Evolutionary conservation across 1,139 yeast genomes (phyloP).

Genomic region (Hansenula sp.): DNA sequence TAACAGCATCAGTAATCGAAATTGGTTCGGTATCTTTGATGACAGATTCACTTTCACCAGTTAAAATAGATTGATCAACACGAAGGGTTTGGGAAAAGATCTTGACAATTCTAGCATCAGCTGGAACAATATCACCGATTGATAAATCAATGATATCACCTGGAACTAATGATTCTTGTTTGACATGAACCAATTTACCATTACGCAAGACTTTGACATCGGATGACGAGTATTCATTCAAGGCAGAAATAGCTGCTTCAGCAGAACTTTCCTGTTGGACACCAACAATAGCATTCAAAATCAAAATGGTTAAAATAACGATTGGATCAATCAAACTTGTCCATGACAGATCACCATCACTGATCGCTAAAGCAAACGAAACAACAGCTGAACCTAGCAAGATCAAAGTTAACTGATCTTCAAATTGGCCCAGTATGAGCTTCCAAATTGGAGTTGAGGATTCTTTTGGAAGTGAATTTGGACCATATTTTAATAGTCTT

Average conservation of each 20-base stretch:
- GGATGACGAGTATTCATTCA: constrained; percentile 33
- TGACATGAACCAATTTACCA: constrained; percentile 32
- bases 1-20: constrained; percentile 32
- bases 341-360: constrained; percentile 27
- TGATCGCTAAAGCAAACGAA: constrained; percentile 30
- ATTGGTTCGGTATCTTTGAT: constrained; percentile 36
- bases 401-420: constrained; percentile 34
- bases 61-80: constrained; percentile 73
- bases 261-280: constrained; percentile 38
- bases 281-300: constrained; percentile 37
- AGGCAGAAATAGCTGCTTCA: constrained; percentile 35
- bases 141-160: constrained; percentile 65
- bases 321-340: constrained; percentile 34
- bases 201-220: constrained; percentile 42
- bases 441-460: constrained; percentile 30
- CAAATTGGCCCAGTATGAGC: constrained; percentile 31
- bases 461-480: constrained; percentile 26
- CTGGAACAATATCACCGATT: constrained; percentile 79
- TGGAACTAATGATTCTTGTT: constrained; percentile 54
- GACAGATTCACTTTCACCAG: constrained; percentile 62
- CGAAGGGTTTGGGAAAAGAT: constrained; percentile 54
- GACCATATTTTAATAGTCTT: constrained; percentile 16
- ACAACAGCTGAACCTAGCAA: constrained; percentile 33
- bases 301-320: constrained; percentile 32
- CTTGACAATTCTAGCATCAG: constrained; percentile 61